Base-by-base conservation (phyloP, 2,329 filamentous ascomycete species). In the Leptographium wingfieldii region DNA sequence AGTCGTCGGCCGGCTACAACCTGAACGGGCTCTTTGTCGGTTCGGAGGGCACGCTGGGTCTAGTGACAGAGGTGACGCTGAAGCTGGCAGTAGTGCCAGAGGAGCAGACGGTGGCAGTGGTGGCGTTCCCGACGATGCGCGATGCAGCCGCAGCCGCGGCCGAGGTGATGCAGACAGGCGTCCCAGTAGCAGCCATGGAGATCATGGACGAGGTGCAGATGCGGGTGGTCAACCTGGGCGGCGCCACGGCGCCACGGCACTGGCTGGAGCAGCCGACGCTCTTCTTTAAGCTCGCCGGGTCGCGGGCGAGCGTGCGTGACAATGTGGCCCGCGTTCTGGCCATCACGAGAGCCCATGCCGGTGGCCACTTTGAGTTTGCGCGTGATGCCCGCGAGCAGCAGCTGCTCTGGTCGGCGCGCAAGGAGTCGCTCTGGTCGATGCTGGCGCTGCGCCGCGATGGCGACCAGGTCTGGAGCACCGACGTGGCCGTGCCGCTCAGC, bases 141-240 rank as follows among this genome's bases (percentile, higher is more conserved):
- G 84, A 88, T 69, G 89, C 89, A 1, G 88, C 88, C 0, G 79
- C 84, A 0, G 87, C 88, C 0, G 88, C 88, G 0, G 85, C 86
- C 2, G 82, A 81, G 56, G 82, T 92, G n/a, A 87, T 92, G 78
- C 83, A 87, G 66, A 80, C 83, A 0, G 88, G 86, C 0, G 77
- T 91, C 3, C 87, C 86, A 0, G 80, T 92, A 7, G 87, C 85
- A 0, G 86, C 86, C 3, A 86, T 92, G 82, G 89, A 94, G 72
- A 84, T 94, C 65, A 90, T 94, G 87, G 89, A 94, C 68, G 89
- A 94, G 61, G 86, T 92, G 3, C 88, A 92, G 72, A 94, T 94
- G 89, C 80, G 77, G 64, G 87, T 92, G 0, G 85, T 94, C 68
- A 94, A 94, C 72, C 77, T 84, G 58, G 82, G 86, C 12, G 86